Percentiles rank a stretch among this genome's conserved stretches.
phyloP scores from a whole-genome alignment of 805 yeast genomes.

The Myxozyma mucilagina region DNA sequence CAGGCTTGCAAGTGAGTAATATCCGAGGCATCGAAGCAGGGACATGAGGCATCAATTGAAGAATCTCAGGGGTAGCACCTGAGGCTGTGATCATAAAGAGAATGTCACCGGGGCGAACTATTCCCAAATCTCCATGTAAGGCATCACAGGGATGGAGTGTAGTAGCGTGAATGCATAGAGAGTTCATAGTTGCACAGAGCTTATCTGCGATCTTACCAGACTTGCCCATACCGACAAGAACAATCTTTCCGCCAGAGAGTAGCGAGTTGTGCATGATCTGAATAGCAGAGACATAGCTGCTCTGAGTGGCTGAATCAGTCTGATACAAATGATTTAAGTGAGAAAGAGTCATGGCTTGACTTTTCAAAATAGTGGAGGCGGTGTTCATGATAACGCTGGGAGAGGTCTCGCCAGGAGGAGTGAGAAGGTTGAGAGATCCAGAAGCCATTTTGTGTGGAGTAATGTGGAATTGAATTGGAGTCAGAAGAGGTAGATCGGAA shows the following conservation, averaged over 20 bases:
- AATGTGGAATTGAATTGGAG: background rate
- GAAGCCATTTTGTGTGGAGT: background rate
- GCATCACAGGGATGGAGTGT: conserved; percentile 83
- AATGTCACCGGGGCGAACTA: conserved; percentile 57
- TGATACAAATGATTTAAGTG: conserved; percentile 37
- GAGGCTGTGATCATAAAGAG: conserved; percentile 72
- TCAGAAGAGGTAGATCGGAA: background rate
- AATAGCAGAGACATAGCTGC: conserved; percentile 38
- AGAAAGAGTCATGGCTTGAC: conserved; percentile 44
- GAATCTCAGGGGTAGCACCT: conserved; percentile 79
- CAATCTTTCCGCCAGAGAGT: conserved; percentile 62
- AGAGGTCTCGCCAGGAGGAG: conserved; percentile 56
- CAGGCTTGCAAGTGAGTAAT: conserved; percentile 61
- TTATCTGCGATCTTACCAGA: conserved; percentile 77
- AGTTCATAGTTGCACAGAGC: conserved; percentile 77
- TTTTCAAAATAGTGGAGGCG: conserved; percentile 39
- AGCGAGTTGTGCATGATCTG: conserved; percentile 45
- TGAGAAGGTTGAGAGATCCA: conserved; percentile 4
- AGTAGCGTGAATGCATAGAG: conserved; percentile 69
- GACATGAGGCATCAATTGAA: conserved; percentile 57
- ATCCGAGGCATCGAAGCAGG: conserved; percentile 56
- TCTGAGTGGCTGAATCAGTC: conserved; percentile 33
- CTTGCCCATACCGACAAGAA: conserved; percentile 83
- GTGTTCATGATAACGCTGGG: conserved; percentile 51
- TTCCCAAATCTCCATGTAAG: conserved; percentile 85